These are phyloP conservation scores for Kregervanrija fluxuum DNA, from an alignment of 805 yeast genomes.

Conservation along the genomic window DNA sequence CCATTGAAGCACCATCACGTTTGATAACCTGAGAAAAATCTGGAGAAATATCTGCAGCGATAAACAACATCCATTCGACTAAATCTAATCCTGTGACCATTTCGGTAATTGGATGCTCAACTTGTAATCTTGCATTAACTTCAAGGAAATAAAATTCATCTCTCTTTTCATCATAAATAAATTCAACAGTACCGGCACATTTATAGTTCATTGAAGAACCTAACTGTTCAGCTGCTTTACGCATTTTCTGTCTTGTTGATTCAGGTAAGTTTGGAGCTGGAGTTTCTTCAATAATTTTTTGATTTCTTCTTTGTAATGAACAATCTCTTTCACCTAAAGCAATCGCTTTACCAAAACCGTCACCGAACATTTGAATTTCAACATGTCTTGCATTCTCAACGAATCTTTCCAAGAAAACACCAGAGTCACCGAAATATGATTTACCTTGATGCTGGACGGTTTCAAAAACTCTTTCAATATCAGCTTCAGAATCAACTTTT, in stretches of 20 bases:
- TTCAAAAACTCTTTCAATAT: constrained; percentile 76
- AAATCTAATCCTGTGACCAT: constrained; percentile 89
- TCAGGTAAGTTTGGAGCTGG: constrained; percentile 95
- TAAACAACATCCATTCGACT: constrained; percentile 93
- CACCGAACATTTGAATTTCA: constrained; percentile 95
- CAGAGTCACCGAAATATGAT: constrained; percentile 89
- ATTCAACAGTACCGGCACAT: constrained; percentile 97
- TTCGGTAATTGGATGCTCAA: constrained; percentile 96
- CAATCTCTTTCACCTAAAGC: constrained; percentile 97
- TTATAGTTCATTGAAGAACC: constrained; percentile 82
- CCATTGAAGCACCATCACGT: constrained; percentile 88
- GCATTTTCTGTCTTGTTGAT: constrained; percentile 63
- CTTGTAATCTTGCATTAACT: constrained; percentile 94
- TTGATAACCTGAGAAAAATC: constrained; percentile 54
- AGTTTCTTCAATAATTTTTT: constrained; percentile 92
- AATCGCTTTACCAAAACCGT: constrained; percentile 86
- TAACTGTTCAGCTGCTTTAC: constrained; percentile 77
- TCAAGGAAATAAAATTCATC: constrained; percentile 93
- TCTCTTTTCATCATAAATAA: constrained; percentile 77
- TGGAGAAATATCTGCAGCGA: constrained; percentile 88
- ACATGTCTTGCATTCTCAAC: constrained; percentile 95
- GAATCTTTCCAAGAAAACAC: constrained; percentile 90
- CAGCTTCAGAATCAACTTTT: constrained; percentile 77
- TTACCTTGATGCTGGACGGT: constrained; percentile 92
- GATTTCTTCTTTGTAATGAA: constrained; percentile 95